Evolutionary conservation across 768 basidiomycete species (phyloP), one percentile per base, ranked within the genome.

Genomic region (Termitomyces heimii): DNA sequence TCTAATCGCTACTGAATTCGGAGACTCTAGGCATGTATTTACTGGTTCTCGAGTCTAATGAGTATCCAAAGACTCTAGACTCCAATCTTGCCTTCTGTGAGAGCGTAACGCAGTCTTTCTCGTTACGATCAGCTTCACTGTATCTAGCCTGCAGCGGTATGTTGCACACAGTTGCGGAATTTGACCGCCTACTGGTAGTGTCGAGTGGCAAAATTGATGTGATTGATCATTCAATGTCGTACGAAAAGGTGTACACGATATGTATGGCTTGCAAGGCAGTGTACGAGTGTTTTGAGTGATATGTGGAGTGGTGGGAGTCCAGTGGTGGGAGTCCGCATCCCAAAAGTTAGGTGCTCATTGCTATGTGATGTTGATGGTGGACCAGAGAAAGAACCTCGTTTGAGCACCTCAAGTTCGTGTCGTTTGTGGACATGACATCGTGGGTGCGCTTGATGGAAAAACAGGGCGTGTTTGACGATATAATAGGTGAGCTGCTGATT

Each of bases 281-380:
- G 31, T 31, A 53, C 39, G 13, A 57, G 42, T 26, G 53, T 59
- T 24, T 40, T 61, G 9, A 29, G 32, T 3, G 55, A 59, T 14
- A 16, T 59, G 6, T 46, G 55, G 53, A n/a, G 13, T 20, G 54
- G 37, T 61, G 60, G 62, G 54, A 40, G n/a, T 58, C 51, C 13
- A n/a, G 13, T 20, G 54, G 37, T 61, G 60, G 62, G 54, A 40
- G n/a, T 58, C 51, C 13, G 62, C 60, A 18, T 57, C 60, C 5
- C 32, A 50, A 45, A 60, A 46, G 48, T 61, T 26, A 16, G 10
- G 12, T 54, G 7, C 18, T 49, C 22, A 39, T 46, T 14, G 44
- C 14, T 29, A 29, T 44, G 10, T 35, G 18, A 7, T 29, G 10
- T 28, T 22, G 28, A 13, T 47, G 45, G 2, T 8, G 26, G 40